Percentiles rank a stretch among this genome's conserved stretches.
Conservation (phyloP, 108 stramenopile species). For the Cyclotella sp. region DNA sequence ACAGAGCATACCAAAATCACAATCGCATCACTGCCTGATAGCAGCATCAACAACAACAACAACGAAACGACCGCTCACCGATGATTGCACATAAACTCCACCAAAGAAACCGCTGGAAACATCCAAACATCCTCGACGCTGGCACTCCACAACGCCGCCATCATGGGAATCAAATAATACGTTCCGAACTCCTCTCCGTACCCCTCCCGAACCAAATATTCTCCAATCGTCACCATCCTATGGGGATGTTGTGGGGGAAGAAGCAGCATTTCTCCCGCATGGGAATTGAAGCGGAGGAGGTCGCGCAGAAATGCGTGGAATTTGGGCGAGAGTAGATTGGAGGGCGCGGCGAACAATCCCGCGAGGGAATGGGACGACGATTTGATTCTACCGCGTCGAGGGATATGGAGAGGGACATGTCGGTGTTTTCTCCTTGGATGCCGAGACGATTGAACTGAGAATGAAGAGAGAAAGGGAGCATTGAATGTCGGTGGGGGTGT, state of each 20-base stretch:
- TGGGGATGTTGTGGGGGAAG: conserved; percentile 74
- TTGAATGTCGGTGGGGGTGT: too few species aligned
- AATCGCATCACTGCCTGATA: too few species aligned
- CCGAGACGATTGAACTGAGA: conserved; percentile 72
- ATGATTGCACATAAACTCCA: conserved; percentile 96
- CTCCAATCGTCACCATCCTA: conserved; percentile 74
- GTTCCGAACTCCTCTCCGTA: conserved; percentile 82
- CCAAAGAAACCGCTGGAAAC: conserved; percentile 85
- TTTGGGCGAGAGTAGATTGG: conserved; percentile 62
- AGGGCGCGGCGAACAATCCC: conserved; percentile 73
- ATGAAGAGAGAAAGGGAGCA: not conserved
- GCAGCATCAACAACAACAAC: too few species aligned
- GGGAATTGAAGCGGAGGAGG: conserved; percentile 85
- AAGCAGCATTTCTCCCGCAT: conserved; percentile 74
- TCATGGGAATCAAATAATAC: conserved; percentile 94
- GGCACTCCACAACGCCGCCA: conserved; percentile 93
- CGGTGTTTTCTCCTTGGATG: conserved; percentile 70
- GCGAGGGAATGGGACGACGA: conserved; percentile 83
- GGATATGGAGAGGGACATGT: conserved; percentile 91
- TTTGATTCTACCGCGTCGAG: conserved; percentile 89
- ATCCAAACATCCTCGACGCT: conserved; percentile 81
- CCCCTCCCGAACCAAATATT: conserved; percentile 83
- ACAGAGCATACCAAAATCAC: too few species aligned
- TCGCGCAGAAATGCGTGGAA: conserved; percentile 88
- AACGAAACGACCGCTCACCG: conserved; percentile 8